Evolutionary conservation across 805 yeast species (phyloP), one percentile per base, ranked within the genome.

Genomic region (Candida saitoana): DNA sequence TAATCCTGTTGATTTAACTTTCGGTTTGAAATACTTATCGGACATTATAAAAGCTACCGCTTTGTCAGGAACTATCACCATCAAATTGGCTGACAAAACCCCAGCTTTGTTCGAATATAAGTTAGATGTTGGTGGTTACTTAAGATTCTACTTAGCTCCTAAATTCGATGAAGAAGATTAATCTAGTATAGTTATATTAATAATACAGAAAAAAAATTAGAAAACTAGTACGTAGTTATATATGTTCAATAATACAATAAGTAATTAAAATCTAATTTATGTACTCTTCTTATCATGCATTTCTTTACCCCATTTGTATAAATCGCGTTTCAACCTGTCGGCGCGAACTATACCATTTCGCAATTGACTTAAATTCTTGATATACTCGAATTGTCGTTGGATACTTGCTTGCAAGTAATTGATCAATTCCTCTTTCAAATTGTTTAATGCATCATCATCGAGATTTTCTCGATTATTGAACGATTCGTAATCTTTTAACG

Each of bases 131-230:
- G 85, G 91, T 64, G 99, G 99, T 41, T 87, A 87, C 67, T 74
- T 93, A 63, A 84, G 96, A 63, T 93, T 86, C 79, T 93, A 87
- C 78, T 77, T 93, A 64, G 99, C 99, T 54, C 99, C 99, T 46
- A 91, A 93, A 76, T 88, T 93, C 62, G 96, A 86, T 51, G 98
- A 90, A 49, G 96, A 87, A 49, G 93, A 86, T 50, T 79, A 69
- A 59, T 22, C 27, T 22, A 22, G 11, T 22, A 22, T 7, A 22
- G 27, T 7, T 22, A 22, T 22, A 22, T 22, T 22, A n/a, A 22
- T 22, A 22, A 22, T 22, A 22, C 27, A 22, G 6, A 11, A 22
- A 11, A 22, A 22, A 22, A 22, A 7, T 11, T 22, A 7, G 27
- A 22, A 7, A 22, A 22, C 27, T 22, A n/a, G n/a, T n/a, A n/a